phyloP scores from a whole-genome alignment of 2,329 filamentous ascomycete species.

The Dactylonectria estremocensis region DNA sequence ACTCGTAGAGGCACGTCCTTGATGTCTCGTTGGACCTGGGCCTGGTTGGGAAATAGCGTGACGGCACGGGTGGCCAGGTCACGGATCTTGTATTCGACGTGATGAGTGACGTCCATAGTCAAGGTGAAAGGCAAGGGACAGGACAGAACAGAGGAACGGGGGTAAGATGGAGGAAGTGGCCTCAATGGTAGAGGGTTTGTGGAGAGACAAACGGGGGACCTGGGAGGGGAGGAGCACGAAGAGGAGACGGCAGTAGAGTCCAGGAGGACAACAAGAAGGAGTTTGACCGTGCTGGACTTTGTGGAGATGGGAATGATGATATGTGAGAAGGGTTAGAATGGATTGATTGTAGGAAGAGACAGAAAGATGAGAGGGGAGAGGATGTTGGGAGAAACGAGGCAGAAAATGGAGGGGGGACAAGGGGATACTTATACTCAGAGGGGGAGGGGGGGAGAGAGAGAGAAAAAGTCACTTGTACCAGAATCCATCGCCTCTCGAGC shows the following conservation, averaged over 20 bases:
- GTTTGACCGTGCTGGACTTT: not conserved
- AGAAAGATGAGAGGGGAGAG: slow-evolving; percentile 18
- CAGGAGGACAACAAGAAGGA: not conserved
- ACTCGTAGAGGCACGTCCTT: slow-evolving; percentile 61
- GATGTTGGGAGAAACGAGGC: slow-evolving; percentile 30
- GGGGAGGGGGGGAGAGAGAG: not conserved
- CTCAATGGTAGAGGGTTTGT: not conserved
- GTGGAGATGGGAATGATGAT: not conserved
- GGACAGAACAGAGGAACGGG: not conserved
- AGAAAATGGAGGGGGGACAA: slow-evolving; percentile 33
- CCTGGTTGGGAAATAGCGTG: slow-evolving; percentile 73
- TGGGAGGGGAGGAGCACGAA: not conserved
- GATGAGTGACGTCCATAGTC: slow-evolving; percentile 58
- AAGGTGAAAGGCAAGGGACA: not conserved
- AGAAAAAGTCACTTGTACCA: slow-evolving; percentile 28
- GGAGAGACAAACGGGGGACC: not conserved
- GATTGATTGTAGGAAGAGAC: not conserved
- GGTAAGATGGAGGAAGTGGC: not conserved
- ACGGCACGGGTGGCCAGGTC: slow-evolving; percentile 73
- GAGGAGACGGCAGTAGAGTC: not conserved
- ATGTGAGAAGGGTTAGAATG: not conserved
- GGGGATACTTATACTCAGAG: slow-evolving; percentile 46
- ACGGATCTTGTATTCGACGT: slow-evolving; percentile 68
- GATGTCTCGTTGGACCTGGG: slow-evolving; percentile 74
- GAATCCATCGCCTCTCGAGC: not conserved